Evolutionary conservation across 441 rosid species (phyloP), one percentile per base, ranked within the genome.

Genomic region (Eutrema salsugineum): DNA sequence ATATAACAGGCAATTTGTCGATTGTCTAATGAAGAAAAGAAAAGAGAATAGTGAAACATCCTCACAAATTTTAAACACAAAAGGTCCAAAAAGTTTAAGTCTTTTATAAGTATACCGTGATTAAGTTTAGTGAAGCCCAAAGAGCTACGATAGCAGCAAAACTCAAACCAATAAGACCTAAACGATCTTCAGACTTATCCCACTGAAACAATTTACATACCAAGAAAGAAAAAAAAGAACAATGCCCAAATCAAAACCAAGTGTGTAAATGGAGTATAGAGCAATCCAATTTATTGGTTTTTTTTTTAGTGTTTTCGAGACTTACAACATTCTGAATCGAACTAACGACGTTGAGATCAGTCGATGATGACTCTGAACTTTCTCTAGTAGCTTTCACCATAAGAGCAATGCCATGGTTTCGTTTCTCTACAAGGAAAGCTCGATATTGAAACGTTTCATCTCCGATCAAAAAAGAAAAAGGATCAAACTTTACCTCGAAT

Each of bases 161-260:
- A 7, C 97, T 86, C 75, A 94, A 81, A 64, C 97, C 99, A 38
- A 86, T 63, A 53, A 91, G 78, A 61, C 83, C 94, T 65, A 90
- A 20, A 48, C 94, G 84, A 72, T 91, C 99, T 88, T 94, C 97
- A 61, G 97, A 66, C 0, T 75, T 81, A 62, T 83, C 86, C 97
- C 99, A 91, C 99, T 91, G 85, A 0, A 66, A 17, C 11, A 32
- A 11, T 24, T 60, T 28, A 48, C 28, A 11, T n/a, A n/a, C n/a
- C n/a, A n/a, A n/a, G n/a, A n/a, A n/a, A n/a, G n/a, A n/a, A n/a
- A n/a, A n/a, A n/a, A n/a, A n/a, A n/a, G n/a, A n/a, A n/a, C n/a
- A n/a, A n/a, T 36, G 5, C 14, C 9, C 47, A 61, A 51, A 63
- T n/a, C 8, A 43, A 68, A 36, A 16, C 55, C 35, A 51, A 36